Conservation (phyloP, 148 eudicot genomes). For the Camellia lanceoleosa region DNA sequence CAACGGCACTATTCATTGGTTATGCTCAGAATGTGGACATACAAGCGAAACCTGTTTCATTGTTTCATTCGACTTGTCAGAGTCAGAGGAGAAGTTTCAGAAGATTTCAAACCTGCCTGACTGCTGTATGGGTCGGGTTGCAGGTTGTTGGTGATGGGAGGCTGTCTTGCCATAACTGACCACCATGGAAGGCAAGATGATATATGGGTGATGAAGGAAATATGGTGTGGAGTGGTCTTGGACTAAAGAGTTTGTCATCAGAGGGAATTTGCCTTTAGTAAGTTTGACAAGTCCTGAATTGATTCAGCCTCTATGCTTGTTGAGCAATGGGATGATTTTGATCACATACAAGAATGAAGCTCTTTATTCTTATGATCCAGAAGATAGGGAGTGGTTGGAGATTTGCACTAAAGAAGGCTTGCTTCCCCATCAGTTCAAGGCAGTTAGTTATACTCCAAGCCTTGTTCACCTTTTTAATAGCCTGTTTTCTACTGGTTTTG, state of each 20-base stretch:
- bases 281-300: not conserved
- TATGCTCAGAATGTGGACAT: not conserved
- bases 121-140: not conserved
- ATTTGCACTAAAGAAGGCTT: too few relatives aligned
- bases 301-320: not conserved
- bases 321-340: not conserved
- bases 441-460: not conserved
- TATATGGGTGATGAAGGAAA: not conserved
- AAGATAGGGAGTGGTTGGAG: not conserved
- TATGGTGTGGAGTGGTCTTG: not conserved
- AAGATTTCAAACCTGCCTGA: not conserved
- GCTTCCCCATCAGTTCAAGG: not conserved
- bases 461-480: not conserved
- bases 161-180: not conserved
- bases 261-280: not conserved
- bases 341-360: not conserved
- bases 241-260: not conserved
- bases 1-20: not conserved
- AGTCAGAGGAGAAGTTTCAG: not conserved
- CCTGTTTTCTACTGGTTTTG: too few relatives aligned
- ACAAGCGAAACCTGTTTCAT: not conserved
- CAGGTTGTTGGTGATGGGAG: not conserved
- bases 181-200: not conserved
- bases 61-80: not conserved
- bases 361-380: not conserved